Evolutionary conservation across 176 grass and related monocot species (phyloP).

Genomic region (Olyra latifolia): DNA sequence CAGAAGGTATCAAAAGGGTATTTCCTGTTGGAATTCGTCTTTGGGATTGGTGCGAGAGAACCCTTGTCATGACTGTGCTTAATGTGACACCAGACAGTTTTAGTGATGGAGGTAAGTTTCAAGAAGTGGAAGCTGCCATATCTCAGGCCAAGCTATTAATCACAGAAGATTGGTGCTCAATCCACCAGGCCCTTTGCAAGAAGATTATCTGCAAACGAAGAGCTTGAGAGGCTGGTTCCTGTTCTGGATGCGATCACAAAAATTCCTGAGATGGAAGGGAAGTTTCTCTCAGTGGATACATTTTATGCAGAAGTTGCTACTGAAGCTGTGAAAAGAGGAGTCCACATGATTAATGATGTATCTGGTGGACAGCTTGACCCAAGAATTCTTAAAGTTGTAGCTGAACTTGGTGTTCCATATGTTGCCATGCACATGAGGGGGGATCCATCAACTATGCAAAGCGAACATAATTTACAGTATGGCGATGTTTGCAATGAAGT

Average conservation of each 20-base stretch:
- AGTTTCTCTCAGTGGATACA: constrained; percentile 74
- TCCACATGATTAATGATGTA: constrained; percentile 83
- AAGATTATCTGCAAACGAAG: constrained; percentile 63
- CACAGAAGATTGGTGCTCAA: constrained; percentile 85
- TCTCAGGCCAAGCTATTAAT: constrained; percentile 63
- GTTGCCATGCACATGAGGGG: constrained; percentile 90
- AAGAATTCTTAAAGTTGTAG: constrained; percentile 60
- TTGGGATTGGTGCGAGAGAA: constrained; percentile 70
- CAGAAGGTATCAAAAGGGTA: constrained; percentile 70
- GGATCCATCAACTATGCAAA: constrained; percentile 85
- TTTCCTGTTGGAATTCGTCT: constrained; percentile 51
- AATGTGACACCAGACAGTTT: constrained; percentile 94
- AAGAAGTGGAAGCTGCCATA: constrained; percentile 52
- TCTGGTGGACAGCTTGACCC: constrained; percentile 80
- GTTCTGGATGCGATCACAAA: constrained; percentile 57
- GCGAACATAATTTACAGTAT: constrained; percentile 69
- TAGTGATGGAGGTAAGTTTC: constrained; percentile 89
- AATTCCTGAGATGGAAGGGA: constrained; percentile 73
- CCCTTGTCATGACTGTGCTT: constrained; percentile 78
- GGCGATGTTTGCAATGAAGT: constrained; percentile 64
- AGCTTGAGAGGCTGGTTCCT: constrained; percentile 79
- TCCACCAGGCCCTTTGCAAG: constrained; percentile 79
- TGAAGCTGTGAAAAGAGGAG: constrained; percentile 83
- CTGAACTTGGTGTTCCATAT: constrained; percentile 79
- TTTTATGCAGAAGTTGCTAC: constrained; percentile 73